Evolutionary conservation across 768 basidiomycete species (phyloP), one percentile per base, ranked within the genome.

Genomic region (Tricholoma terreum): DNA sequence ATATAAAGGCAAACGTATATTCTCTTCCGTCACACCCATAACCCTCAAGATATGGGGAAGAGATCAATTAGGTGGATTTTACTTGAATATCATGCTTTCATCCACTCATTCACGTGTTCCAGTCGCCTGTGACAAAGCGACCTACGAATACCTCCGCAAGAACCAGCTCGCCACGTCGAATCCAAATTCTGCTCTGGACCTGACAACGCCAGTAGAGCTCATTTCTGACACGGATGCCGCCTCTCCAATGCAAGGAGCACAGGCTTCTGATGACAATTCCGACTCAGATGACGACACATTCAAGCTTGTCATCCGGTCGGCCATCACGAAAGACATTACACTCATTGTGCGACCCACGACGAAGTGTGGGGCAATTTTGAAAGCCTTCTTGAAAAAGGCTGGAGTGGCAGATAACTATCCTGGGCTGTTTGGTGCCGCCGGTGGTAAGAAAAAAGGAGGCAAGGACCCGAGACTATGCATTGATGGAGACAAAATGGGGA

Each of bases 341-440:
- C 75, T 93, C 31, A 86, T 79, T 2, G 90, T 92, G 6, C 85
- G 89, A 6, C 80, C 83, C 6, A 87, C 86, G 17, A 90, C 90
- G 17, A 90, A 81, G 54, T 91, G 90, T 55, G 85, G 84, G 12
- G 83, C 86, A 0, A 88, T 93, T 54, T 81, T 92, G 51, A 82
- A 80, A 62, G 88, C 86, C 0, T 93, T 87, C 69, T 73, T 93
- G 65, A 89, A 82, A 68, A 84, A 82, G 63, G 82, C 84, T 4
- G 85, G 81, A 1, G 65, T 92, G 54, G 76, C 79, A 30, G 79
- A 81, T 48, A 75, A 83, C 40, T 87, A 87, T 61, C 72, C 75
- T 24, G 67, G 60, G 12, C 52, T 75, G 12, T 75, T 73, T 60
- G 69, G 55, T 9, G 63, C 65, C 1, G 57, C 69, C n/a, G 58